These are phyloP conservation scores for Sugiyamaella neomexicana DNA, from an alignment of 1,139 yeast genomes.

Conservation along the genomic window DNA sequence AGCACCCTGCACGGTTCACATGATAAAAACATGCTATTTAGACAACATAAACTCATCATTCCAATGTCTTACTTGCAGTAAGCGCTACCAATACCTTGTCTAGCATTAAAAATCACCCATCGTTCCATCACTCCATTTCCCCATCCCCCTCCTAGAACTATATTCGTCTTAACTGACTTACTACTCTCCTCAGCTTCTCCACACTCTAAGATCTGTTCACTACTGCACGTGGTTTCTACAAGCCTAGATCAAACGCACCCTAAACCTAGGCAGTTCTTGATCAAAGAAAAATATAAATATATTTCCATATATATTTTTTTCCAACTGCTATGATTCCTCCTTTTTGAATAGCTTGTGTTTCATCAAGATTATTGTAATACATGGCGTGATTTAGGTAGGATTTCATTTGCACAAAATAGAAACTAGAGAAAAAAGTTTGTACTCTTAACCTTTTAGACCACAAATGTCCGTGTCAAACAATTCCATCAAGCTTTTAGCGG, in stretches of 20 bases:
- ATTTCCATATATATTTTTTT: background rate
- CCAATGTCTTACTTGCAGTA: no score
- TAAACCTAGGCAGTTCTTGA: background rate
- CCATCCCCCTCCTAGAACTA: no score
- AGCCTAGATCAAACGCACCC: background rate
- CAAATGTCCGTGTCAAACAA: conserved; percentile 37
- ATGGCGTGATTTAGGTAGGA: background rate
- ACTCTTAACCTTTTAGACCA: no score
- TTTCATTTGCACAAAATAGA: background rate
- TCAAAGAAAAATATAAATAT: background rate
- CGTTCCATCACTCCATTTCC: no score
- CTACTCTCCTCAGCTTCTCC: no score
- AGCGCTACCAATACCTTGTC: no score
- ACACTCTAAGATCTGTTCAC: no score
- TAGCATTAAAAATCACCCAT: no score
- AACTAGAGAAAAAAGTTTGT: background rate
- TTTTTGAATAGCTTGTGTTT: background rate
- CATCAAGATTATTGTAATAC: background rate
- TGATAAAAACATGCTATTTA: no score
- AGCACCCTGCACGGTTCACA: no score
- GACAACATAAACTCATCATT: no score
- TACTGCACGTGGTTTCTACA: background rate
- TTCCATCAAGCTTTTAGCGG: conserved; percentile 77
- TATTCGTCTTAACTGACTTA: no score
- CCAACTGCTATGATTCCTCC: background rate